A percentile compares a stretch with the other conserved stretches of the same genome.
phyloP scores from a whole-genome alignment of 2,329 filamentous ascomycete species.

The Venturia oleaginea region DNA sequence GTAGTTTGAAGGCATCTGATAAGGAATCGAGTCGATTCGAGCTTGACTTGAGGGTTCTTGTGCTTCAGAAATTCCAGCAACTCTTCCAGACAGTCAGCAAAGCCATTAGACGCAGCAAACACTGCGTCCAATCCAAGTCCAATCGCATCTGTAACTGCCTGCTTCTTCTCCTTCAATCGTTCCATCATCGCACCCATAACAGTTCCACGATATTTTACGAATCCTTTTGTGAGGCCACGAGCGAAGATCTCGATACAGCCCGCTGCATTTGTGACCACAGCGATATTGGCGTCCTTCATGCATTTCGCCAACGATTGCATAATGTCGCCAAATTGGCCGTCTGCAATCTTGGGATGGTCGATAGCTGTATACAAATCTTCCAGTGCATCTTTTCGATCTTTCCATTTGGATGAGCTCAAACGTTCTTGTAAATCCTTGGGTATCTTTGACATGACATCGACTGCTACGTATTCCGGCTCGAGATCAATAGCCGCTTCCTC shows the following conservation, averaged over 20 bases:
- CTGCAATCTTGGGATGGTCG: conserved; percentile 85
- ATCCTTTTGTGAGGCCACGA: conserved; percentile 70
- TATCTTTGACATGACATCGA: conserved; percentile 76
- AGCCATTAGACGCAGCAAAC: conserved; percentile 50
- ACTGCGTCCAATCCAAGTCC: conserved; percentile 72
- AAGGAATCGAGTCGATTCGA: conserved; percentile 90
- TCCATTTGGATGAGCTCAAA: conserved; percentile 90
- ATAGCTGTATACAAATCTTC: conserved; percentile 68
- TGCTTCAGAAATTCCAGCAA: conserved; percentile 75
- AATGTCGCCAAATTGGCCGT: conserved; percentile 79
- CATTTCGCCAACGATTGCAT: conserved; percentile 78
- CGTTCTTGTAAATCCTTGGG: conserved; percentile 75
- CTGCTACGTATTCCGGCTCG: conserved; percentile 59
- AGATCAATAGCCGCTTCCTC: conserved; percentile 64
- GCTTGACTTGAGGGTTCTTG: conserved; percentile 97
- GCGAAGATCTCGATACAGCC: conserved; percentile 86
- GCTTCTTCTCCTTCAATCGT: conserved; percentile 95
- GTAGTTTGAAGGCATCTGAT: conserved; percentile 78
- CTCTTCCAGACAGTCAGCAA: conserved; percentile 86
- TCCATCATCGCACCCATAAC: conserved; percentile 91
- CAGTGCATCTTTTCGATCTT: conserved; percentile 89
- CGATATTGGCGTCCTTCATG: conserved; percentile 98
- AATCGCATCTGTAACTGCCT: conserved; percentile 76
- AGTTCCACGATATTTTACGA: conserved; percentile 67
- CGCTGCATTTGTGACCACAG: conserved; percentile 85